A percentile compares a stretch with the other conserved stretches of the same genome.
phyloP scores from a whole-genome alignment of 345 rosid species.

The Lepidium aucheri region DNA sequence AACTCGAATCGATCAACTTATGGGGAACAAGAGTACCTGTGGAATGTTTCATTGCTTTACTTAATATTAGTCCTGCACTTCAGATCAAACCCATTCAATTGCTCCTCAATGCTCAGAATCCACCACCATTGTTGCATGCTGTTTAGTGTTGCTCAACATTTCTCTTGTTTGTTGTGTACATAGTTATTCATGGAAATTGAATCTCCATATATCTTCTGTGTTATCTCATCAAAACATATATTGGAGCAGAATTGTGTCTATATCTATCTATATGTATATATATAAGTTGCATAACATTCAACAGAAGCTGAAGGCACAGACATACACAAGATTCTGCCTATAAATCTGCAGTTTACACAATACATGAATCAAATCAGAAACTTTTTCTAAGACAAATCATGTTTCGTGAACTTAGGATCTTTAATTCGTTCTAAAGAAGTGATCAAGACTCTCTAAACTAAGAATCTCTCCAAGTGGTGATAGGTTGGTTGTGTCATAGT shows the following conservation, averaged over 20 bases:
- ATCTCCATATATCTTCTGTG: background rate
- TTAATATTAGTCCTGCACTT: slow-evolving; percentile 58
- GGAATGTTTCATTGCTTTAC: slow-evolving; percentile 55
- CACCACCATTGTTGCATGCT: slow-evolving; percentile 39
- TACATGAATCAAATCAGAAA: slow-evolving; percentile 13
- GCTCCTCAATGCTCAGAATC: slow-evolving; percentile 33
- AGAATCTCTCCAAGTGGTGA: slow-evolving; percentile 15
- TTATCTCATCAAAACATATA: background rate
- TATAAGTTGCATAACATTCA: slow-evolving; percentile 23
- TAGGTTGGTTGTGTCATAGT: slow-evolving; percentile 16
- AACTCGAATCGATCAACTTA: slow-evolving; percentile 64
- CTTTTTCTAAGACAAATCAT: slow-evolving; percentile 5
- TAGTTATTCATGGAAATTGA: slow-evolving; percentile 21
- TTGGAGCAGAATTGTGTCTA: background rate
- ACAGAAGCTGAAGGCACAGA: slow-evolving; percentile 14
- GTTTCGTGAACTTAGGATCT: background rate
- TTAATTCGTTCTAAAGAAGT: background rate
- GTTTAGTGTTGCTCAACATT: slow-evolving; percentile 10
- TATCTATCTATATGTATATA: slow-evolving; percentile 9
- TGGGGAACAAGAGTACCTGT: slow-evolving; percentile 86
- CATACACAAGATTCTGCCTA: background rate
- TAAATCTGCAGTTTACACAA: slow-evolving; percentile 13
- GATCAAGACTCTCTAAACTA: slow-evolving; percentile 15
- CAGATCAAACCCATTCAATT: slow-evolving; percentile 47
- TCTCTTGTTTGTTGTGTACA: background rate